Conservation (phyloP, 306 rosid genomes). For the Quillaja saponaria region DNA sequence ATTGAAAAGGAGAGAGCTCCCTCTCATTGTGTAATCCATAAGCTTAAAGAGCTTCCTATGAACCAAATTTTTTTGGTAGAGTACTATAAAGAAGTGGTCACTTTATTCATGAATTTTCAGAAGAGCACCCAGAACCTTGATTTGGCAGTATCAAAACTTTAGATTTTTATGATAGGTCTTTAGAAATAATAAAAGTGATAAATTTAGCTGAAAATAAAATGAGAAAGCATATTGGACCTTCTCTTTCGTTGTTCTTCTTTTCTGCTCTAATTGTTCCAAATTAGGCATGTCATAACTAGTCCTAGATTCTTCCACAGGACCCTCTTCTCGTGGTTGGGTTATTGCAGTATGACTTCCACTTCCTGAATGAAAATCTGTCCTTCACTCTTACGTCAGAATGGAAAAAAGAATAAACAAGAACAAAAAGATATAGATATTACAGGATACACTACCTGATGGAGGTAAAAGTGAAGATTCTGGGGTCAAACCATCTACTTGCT, state of each 20-base stretch:
- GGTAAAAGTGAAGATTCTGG: constrained; percentile 37
- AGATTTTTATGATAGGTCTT: constrained; percentile 15
- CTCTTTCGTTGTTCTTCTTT: constrained; percentile 45
- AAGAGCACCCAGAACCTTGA: constrained; percentile 17
- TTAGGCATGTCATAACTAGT: constrained; percentile 27
- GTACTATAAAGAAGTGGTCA: not conserved
- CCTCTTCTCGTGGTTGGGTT: constrained; percentile 26
- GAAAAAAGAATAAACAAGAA: constrained; percentile 15
- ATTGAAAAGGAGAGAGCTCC: too few species aligned
- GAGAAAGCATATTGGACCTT: constrained; percentile 41
- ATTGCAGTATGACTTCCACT: constrained; percentile 29
- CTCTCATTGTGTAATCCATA: too few species aligned
- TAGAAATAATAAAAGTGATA: too few species aligned
- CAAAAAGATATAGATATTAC: constrained; percentile 16
- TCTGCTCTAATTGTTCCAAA: constrained; percentile 46
- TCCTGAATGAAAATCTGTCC: constrained; percentile 35
- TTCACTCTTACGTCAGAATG: constrained; percentile 25
- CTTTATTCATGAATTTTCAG: not conserved
- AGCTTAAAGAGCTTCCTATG: constrained; percentile 9
- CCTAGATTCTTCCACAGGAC: constrained; percentile 33
- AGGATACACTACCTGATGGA: constrained; percentile 45
- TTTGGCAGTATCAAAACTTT: constrained; percentile 11
- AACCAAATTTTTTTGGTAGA: constrained; percentile 13
- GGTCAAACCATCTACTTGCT: constrained; percentile 38
- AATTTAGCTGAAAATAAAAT: too few species aligned